A percentile compares a stretch with the other conserved stretches of the same genome.
Evolutionary conservation across 257 asterid species (phyloP).

Genomic region (Primulina tabacum): DNA sequence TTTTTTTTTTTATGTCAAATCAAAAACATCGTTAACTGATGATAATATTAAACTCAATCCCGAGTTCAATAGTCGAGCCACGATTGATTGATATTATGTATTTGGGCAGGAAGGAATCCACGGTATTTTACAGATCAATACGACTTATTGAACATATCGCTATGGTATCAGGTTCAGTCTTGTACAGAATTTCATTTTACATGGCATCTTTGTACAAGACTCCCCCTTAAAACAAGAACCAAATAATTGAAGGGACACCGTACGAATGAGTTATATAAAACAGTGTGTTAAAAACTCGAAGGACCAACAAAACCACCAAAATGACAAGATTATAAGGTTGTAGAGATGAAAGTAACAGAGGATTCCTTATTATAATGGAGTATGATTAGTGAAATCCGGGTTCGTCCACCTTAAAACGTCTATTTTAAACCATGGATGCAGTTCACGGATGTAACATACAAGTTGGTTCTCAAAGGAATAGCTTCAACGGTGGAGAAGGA

Average conservation of each 20-base stretch:
- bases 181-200: constrained; percentile 70
- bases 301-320: background rate
- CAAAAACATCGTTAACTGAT: background rate
- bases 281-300: background rate
- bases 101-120: constrained; percentile 68
- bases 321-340: background rate
- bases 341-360: background rate
- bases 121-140: constrained; percentile 47
- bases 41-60: constrained; percentile 13
- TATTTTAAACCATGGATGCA: constrained; percentile 37
- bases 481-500: constrained; percentile 72
- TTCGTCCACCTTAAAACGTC: background rate
- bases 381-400: background rate
- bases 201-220: constrained; percentile 52
- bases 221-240: constrained; percentile 19
- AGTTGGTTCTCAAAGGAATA: constrained; percentile 66
- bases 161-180: constrained; percentile 81
- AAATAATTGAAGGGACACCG: background rate
- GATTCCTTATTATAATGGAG: background rate
- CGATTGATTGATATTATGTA: constrained; percentile 46
- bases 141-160: constrained; percentile 42
- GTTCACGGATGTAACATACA: constrained; percentile 84
- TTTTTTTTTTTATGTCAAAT: background rate
- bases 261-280: background rate
- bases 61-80: constrained; percentile 17